A percentile compares a stretch with the other conserved stretches of the same genome.
Conservation (phyloP, 78 protist genomes). For the Paratrimastix pyriformis region DNA sequence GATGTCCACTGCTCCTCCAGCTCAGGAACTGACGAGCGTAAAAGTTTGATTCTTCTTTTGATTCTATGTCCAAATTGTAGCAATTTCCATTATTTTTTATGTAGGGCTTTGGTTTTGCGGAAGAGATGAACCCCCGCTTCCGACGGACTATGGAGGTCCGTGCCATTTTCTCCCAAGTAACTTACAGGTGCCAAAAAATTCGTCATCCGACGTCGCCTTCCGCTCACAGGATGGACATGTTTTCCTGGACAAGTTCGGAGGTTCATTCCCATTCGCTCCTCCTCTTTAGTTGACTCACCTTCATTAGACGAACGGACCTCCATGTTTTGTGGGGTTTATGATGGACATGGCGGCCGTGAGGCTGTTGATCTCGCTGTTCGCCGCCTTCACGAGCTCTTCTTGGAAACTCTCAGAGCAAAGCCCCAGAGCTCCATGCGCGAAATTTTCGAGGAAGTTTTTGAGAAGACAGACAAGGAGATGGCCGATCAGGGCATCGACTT, state of each 20-base stretch:
- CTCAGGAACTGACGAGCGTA: no score
- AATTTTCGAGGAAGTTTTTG: background rate
- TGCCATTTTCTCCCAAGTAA: background rate
- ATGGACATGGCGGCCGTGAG: conserved; percentile 32
- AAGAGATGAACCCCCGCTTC: conserved; percentile 25
- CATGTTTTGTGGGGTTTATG: conserved; percentile 19
- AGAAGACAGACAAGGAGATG: background rate
- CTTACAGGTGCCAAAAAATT: background rate
- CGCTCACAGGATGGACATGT: background rate
- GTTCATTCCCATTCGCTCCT: background rate
- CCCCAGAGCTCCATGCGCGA: no score
- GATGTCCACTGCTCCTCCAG: no score
- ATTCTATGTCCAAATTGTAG: no score
- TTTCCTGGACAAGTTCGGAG: background rate
- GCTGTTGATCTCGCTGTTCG: conserved; percentile 9
- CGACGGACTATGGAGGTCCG: conserved; percentile 31
- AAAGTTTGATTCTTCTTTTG: no score
- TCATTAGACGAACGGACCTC: background rate
- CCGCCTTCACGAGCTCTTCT: no score
- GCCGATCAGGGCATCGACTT: background rate
- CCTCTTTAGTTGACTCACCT: background rate
- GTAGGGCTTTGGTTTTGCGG: conserved; percentile 15
- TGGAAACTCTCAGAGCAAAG: no score
- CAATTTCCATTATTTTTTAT: no score
- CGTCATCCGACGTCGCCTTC: background rate